Evolutionary conservation across 192 early-diverging fungal species (phyloP).

Genomic region (Rhizophagus clarus): DNA sequence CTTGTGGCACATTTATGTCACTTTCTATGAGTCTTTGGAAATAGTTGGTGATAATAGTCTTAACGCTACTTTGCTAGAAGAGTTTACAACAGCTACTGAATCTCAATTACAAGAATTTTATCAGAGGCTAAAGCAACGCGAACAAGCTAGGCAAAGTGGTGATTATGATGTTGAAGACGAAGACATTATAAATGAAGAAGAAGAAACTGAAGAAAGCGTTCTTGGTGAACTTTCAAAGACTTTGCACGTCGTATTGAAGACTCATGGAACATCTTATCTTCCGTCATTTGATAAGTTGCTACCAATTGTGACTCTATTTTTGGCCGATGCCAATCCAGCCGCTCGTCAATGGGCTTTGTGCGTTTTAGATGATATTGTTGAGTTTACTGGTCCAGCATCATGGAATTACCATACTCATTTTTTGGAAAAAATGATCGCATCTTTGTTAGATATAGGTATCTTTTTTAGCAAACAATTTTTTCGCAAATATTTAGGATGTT

Average conservation of each 20-base stretch:
- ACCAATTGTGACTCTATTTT: slow-evolving; percentile 68
- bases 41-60: slow-evolving; percentile 67
- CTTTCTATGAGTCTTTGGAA: slow-evolving; percentile 76
- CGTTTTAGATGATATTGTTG: slow-evolving; percentile 90
- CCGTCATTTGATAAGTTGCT: slow-evolving; percentile 82
- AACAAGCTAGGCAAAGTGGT: slow-evolving; percentile 67
- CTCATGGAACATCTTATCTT: slow-evolving; percentile 72
- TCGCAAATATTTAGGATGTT: not conserved
- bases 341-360: slow-evolving; percentile 93
- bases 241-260: slow-evolving; percentile 79
- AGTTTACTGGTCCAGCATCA: slow-evolving; percentile 80
- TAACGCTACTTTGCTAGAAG: slow-evolving; percentile 62
- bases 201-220: slow-evolving; percentile 77
- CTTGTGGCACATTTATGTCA: slow-evolving; percentile 73
- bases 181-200: slow-evolving; percentile 83
- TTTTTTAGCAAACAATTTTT: not conserved
- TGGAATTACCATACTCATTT: slow-evolving; percentile 68
- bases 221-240: slow-evolving; percentile 82
- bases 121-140: slow-evolving; percentile 73
- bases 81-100: slow-evolving; percentile 69
- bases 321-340: slow-evolving; percentile 63
- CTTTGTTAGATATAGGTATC: slow-evolving; percentile 48
- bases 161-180: slow-evolving; percentile 96
- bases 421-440: slow-evolving; percentile 61
- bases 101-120: slow-evolving; percentile 79